Conservation (phyloP, 2,329 filamentous ascomycete species). For the Teratosphaeria nubilosa region DNA sequence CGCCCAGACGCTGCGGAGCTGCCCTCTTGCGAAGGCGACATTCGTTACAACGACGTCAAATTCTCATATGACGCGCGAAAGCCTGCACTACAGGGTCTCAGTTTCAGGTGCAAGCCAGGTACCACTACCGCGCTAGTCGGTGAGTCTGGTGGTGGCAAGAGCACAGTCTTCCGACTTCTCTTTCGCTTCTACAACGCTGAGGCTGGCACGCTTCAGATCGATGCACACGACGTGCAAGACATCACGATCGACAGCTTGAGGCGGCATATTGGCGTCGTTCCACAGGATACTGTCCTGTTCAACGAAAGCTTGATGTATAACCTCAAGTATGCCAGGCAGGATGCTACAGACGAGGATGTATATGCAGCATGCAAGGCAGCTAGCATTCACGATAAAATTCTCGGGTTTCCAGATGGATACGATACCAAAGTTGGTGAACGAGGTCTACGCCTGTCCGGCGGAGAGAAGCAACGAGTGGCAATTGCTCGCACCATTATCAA, state of each 20-base stretch:
- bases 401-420: conserved; percentile 80
- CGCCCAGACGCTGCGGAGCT: conserved; percentile 54
- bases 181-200: conserved; percentile 92
- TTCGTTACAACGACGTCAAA: conserved; percentile 77
- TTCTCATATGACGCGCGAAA: conserved; percentile 86
- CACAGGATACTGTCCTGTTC: conserved; percentile 91
- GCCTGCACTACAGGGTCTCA: conserved; percentile 71
- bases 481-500: conserved; percentile 91
- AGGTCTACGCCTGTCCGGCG: conserved; percentile 75
- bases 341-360: conserved; percentile 71
- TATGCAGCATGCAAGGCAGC: conserved; percentile 74
- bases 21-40: conserved; percentile 62
- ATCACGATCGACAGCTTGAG: conserved; percentile 91
- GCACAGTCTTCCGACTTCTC: conserved; percentile 86
- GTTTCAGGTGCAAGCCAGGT: conserved; percentile 76
- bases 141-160: conserved; percentile 94
- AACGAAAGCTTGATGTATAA: conserved; percentile 96
- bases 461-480: conserved; percentile 87
- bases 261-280: conserved; percentile 85
- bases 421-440: conserved; percentile 85
- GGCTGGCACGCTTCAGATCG: conserved; percentile 70
- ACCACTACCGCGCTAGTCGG: conserved; percentile 94
- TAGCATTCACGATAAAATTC: conserved; percentile 85
- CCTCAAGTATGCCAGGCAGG: conserved; percentile 75
- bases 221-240: conserved; percentile 66